phyloP scores from a whole-genome alignment of 2,329 filamentous ascomycete species.

The Fusarium tricinctum region DNA sequence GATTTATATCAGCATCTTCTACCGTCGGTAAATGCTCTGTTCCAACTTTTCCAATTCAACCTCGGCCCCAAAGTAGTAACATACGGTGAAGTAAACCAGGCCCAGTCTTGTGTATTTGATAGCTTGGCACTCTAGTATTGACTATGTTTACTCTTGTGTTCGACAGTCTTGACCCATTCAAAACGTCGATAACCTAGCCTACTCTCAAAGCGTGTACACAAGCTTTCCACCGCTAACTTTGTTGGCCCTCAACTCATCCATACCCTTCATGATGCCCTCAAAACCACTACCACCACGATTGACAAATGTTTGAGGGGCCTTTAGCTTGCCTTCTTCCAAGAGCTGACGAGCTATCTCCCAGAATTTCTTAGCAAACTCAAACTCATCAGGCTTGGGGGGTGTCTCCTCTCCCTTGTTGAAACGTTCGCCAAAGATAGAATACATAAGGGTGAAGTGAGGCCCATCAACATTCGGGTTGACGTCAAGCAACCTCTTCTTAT shows the following conservation, averaged over 20 bases:
- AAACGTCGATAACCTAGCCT: rapidly evolving
- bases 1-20: too few relatives aligned
- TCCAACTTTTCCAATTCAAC: too few relatives aligned
- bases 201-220: constrained; percentile 19
- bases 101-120: too few relatives aligned
- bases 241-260: constrained; percentile 17
- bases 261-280: constrained; percentile 5
- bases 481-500: neutral
- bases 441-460: constrained; percentile 20
- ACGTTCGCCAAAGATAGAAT: constrained; percentile 24
- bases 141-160: too few relatives aligned
- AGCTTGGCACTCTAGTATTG: too few relatives aligned
- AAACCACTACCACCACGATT: constrained; percentile 6
- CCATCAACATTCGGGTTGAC: constrained; percentile 23
- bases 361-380: constrained; percentile 21
- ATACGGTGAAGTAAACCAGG: too few relatives aligned
- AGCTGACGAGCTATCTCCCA: constrained; percentile 17
- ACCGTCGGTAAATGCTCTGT: too few relatives aligned
- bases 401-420: constrained; percentile 11
- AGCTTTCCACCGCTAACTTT: constrained; percentile 19
- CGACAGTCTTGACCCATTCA: too few relatives aligned
- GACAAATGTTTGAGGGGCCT: neutral
- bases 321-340: constrained; percentile 4
- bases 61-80: too few relatives aligned
- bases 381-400: constrained; percentile 10